Percentiles rank a stretch among this genome's conserved stretches.
Conservation (phyloP, 2,329 filamentous ascomycete genomes). For the Elsinoe arachidis region DNA sequence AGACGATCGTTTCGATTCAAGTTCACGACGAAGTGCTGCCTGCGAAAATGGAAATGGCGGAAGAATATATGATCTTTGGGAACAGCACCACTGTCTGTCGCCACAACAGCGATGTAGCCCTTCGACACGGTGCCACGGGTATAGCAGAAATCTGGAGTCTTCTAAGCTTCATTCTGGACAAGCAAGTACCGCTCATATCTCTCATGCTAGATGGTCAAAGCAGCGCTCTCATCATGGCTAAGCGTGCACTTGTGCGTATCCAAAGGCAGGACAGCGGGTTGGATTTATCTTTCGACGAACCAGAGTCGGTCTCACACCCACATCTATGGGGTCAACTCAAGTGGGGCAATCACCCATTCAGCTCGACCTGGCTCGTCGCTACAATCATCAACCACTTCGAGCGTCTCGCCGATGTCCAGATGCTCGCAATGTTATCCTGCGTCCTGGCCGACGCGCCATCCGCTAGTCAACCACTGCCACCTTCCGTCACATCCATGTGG, state of each 20-base stretch:
- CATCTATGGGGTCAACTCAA: conserved; percentile 39
- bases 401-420: conserved; percentile 52
- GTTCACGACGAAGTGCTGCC: conserved; percentile 64
- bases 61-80: conserved; percentile 75
- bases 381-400: conserved; percentile 54
- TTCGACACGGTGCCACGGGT: conserved; percentile 60
- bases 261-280: conserved; percentile 42
- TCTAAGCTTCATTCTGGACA: conserved; percentile 65
- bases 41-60: conserved; percentile 66
- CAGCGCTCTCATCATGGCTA: conserved; percentile 63
- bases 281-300: conserved; percentile 38
- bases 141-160: conserved; percentile 78
- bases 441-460: conserved; percentile 42
- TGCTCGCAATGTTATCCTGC: conserved; percentile 58
- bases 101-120: conserved; percentile 73
- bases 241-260: conserved; percentile 47
- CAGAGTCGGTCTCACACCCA: conserved; percentile 31
- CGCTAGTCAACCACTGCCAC: background rate
- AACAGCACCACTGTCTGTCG: conserved; percentile 71
- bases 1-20: conserved; percentile 67
- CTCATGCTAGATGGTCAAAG: conserved; percentile 39
- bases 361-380: conserved; percentile 47
- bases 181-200: conserved; percentile 63
- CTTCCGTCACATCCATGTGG: background rate
- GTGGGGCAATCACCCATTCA: conserved; percentile 52